Percentiles rank a stretch among this genome's conserved stretches.
These are phyloP conservation scores for Davidsoniella virescens DNA, from an alignment of 2,329 filamentous ascomycete species.

Conservation along the genomic window DNA sequence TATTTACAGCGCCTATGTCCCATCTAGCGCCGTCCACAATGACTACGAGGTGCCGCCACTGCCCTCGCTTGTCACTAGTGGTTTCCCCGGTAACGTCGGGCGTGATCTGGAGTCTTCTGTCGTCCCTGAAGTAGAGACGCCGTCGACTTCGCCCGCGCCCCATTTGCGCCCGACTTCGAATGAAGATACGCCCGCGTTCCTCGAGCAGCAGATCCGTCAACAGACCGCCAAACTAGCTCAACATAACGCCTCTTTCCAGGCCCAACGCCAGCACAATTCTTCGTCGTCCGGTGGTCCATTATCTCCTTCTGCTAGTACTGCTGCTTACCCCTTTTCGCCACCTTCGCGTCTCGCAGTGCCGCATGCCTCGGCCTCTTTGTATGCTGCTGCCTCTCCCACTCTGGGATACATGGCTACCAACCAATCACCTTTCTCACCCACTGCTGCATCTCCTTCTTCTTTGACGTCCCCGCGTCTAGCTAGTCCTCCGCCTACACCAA, in stretches of 20 bases:
- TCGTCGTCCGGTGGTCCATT: background rate
- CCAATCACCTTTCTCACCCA: no score
- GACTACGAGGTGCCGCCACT: background rate
- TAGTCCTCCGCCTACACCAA: background rate
- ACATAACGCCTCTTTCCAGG: constrained; percentile 5
- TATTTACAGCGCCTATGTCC: background rate
- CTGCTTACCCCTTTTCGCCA: background rate
- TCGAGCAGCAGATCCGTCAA: constrained; percentile 3
- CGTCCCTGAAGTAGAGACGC: constrained; percentile 4
- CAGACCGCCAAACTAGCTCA: constrained; percentile 5
- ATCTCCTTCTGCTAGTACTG: background rate
- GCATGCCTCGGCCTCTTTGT: background rate
- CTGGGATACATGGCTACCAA: background rate
- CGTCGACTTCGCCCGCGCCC: background rate
- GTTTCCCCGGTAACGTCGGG: no score
- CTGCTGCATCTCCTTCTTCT: no score
- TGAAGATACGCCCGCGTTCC: background rate
- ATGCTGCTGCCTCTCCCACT: background rate
- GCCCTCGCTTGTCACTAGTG: background rate
- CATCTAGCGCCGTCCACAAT: background rate
- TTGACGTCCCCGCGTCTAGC: background rate
- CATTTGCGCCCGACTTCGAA: background rate
- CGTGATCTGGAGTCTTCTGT: background rate
- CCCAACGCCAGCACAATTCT: background rate
- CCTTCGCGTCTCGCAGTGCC: no score